phyloP scores from a whole-genome alignment of 2,329 filamentous ascomycete species.

The Colletotrichum orchidophilum region DNA sequence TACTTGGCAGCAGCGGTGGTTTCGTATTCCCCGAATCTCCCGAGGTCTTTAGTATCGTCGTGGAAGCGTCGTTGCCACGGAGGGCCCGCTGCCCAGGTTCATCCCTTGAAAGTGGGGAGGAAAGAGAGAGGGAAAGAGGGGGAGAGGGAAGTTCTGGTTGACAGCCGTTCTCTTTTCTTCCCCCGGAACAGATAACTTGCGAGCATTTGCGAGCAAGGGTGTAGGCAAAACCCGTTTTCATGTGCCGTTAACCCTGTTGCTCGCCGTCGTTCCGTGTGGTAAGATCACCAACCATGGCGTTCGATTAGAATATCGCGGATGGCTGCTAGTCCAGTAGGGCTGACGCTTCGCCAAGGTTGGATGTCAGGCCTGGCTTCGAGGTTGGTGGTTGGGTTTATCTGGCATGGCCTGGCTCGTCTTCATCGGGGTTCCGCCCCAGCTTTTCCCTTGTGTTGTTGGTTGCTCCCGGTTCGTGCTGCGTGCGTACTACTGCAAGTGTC shows the following conservation, averaged over 20 bases:
- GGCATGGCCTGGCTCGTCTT: not conserved
- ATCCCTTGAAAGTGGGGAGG: conserved; percentile 3
- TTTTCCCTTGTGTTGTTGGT: not conserved
- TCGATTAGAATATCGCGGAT: not conserved
- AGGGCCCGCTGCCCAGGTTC: not conserved
- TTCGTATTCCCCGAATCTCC: not conserved
- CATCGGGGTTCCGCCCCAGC: not conserved
- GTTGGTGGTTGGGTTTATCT: not conserved
- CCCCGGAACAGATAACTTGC: not conserved
- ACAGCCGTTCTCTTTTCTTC: not conserved
- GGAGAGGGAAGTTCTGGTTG: not conserved
- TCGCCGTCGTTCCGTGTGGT: not conserved
- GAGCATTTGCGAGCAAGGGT: not conserved
- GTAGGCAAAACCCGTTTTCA: not conserved
- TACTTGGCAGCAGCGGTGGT: too few species aligned
- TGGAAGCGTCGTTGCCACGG: not conserved
- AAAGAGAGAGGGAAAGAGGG: not conserved
- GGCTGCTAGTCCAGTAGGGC: not conserved
- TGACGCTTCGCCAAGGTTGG: not conserved
- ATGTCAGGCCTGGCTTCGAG: not conserved
- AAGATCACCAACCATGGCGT: not conserved
- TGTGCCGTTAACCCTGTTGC: not conserved
- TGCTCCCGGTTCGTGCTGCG: not conserved
- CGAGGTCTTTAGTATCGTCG: not conserved
- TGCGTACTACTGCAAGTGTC: not conserved